Evolutionary conservation across 768 basidiomycete genomes (phyloP), one percentile per base, ranked within the genome.

Genomic region (Boletus edulis): DNA sequence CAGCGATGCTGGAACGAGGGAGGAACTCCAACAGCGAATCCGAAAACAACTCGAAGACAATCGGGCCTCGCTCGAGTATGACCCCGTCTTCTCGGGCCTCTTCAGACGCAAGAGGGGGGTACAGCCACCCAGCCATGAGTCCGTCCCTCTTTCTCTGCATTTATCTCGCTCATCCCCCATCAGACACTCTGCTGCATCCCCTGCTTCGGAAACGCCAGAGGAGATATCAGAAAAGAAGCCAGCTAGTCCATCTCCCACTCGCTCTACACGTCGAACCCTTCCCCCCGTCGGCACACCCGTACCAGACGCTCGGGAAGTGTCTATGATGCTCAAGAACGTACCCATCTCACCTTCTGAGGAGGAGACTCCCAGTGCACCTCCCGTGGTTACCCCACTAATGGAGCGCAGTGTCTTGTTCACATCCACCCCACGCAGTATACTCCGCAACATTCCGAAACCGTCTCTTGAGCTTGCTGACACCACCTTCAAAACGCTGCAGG

Each of bases 11-110:
- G 86, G 86, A 38, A 88, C 83, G 2, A 85, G 81, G 56, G 85
- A 87, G 31, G 84, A 86, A 4, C 56, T 88, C 12, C 78, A 81
- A 51, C 65, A 64, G n/a, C 76, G 86, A 55, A 86, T 89, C 57
- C 85, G 81, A 62, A 79, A 73, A 53, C 78, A 87, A 57, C 78
- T 89, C 17, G 85, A 86, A 46, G 59, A 66, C 37, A 75, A 87
- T 63, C 81, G 82, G 47, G 60, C 73, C 34, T 63, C 70, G 18
- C 75, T 87, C 24, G 83, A 84, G 60, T 82, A 84, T 29, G 73
- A 85, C 47, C 79, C 83, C 17, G 62, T 53, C 1, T 89, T 87
- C 62, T 56, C 78, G 6, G 85, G 87, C 18, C 72, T 89, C 17
- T 85, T 75, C 11, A 71, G 42, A 71, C 52, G 72, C 74, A 59